phyloP scores from a whole-genome alignment of 1,284 basidiomycete genomes.

The Schizopora paradoxa region DNA sequence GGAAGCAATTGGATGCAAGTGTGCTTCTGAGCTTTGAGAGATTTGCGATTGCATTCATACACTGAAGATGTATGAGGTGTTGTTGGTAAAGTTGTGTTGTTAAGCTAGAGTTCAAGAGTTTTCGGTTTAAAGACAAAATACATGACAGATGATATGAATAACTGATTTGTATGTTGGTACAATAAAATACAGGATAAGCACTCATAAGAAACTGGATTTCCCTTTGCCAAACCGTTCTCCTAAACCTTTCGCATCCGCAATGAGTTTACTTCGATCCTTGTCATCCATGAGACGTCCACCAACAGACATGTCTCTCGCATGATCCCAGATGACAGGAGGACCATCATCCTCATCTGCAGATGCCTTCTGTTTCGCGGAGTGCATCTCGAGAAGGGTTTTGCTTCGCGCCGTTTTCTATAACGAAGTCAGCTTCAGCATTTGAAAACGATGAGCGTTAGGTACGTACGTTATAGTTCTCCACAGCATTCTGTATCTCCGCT shows the following conservation, averaged over 20 bases:
- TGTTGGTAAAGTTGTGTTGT: no score
- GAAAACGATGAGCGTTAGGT: slow-evolving; percentile 7
- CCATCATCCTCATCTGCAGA: slow-evolving; percentile 42
- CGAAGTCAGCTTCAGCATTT: background rate
- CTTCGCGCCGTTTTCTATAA: slow-evolving; percentile 60
- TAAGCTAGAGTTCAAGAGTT: no score
- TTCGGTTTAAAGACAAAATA: no score
- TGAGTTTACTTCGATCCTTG: slow-evolving; percentile 65
- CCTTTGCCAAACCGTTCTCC: slow-evolving; percentile 77
- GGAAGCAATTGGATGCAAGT: no score
- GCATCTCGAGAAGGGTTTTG: slow-evolving; percentile 64
- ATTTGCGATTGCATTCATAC: no score
- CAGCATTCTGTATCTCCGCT: slow-evolving; percentile 58
- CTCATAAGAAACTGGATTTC: slow-evolving; percentile 34
- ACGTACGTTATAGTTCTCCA: slow-evolving; percentile 79
- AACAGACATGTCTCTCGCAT: slow-evolving; percentile 78
- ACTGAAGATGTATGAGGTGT: no score
- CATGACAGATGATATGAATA: background rate
- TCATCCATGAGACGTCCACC: slow-evolving; percentile 85
- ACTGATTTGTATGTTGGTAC: background rate
- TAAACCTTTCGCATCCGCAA: slow-evolving; percentile 73
- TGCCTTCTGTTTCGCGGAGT: slow-evolving; percentile 36
- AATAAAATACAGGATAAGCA: slow-evolving; percentile 9
- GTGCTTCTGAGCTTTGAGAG: no score
- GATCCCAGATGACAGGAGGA: slow-evolving; percentile 78